These are phyloP conservation scores for Penicillium palitans DNA, from an alignment of 2,329 filamentous ascomycete genomes.

Conservation along the genomic window DNA sequence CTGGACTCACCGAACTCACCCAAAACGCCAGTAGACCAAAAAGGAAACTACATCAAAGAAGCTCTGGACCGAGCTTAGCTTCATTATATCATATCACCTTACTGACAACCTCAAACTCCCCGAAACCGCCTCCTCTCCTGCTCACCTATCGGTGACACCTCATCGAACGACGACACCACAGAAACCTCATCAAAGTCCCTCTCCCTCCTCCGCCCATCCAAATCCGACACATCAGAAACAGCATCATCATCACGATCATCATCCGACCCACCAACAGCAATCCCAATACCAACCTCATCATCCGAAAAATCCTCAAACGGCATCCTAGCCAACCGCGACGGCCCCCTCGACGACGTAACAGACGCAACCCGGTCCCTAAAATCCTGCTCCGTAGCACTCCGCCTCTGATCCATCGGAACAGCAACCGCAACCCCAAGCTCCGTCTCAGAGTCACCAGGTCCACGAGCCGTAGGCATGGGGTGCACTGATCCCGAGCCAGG, in stretches of 20 bases:
- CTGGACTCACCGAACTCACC: not conserved
- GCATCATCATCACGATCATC: conserved; percentile 17
- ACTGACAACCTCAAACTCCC: not conserved
- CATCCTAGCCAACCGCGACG: conserved; percentile 18
- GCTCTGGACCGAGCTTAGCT: not conserved
- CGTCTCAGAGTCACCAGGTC: conserved; percentile 3
- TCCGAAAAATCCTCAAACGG: conserved; percentile 23
- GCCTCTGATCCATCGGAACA: conserved; percentile 13
- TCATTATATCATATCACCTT: conserved; percentile 2
- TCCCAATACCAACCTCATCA: conserved; percentile 8
- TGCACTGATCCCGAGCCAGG: not conserved
- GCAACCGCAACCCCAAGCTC: conserved; percentile 17
- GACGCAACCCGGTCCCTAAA: not conserved
- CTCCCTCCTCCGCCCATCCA: conserved; percentile 11
- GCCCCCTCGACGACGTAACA: conserved; percentile 5
- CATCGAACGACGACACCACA: conserved; percentile 35
- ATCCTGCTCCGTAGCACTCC: conserved; percentile 14
- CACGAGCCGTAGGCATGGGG: not conserved
- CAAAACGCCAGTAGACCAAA: not conserved
- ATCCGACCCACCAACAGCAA: not conserved
- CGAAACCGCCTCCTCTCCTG: conserved; percentile 1
- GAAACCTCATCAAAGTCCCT: conserved; percentile 33
- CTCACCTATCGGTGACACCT: conserved; percentile 12
- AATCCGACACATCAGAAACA: conserved; percentile 30
- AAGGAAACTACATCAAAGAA: not conserved